A percentile compares a stretch with the other conserved stretches of the same genome.
These are phyloP conservation scores for Phytophthora foliorum DNA, from an alignment of 352 stramenopile species.

Conservation along the genomic window DNA sequence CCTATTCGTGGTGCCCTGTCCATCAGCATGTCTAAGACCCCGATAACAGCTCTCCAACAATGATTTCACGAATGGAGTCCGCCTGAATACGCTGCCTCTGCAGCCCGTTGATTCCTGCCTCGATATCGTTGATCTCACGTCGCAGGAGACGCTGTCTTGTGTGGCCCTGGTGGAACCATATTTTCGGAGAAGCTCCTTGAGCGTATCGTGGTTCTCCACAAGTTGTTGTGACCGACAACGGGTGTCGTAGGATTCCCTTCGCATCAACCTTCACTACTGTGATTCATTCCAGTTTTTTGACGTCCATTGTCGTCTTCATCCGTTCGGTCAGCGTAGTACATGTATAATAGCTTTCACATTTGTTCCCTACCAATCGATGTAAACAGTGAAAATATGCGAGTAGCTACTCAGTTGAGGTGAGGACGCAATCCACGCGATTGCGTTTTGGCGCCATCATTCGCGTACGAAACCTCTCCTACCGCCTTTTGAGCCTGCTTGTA, in stretches of 20 bases:
- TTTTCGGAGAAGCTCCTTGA: conserved; percentile 1
- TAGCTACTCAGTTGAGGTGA: too few species aligned
- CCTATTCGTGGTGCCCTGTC: conserved; percentile 10
- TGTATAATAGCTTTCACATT: conserved; percentile 2
- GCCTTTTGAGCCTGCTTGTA: conserved; percentile 5
- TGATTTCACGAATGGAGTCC: neutral
- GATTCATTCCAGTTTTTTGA: neutral
- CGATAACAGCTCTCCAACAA: conserved; percentile 6
- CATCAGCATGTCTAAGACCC: conserved; percentile 5
- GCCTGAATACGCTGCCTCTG: conserved; percentile 3
- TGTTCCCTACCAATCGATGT: neutral
- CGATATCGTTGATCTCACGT: conserved; percentile 5
- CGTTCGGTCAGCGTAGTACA: conserved; percentile 7
- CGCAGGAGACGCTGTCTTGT: neutral
- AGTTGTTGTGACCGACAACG: conserved; percentile 1
- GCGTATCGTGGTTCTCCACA: neutral
- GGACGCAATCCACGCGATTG: conserved; percentile 20
- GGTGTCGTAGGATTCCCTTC: neutral
- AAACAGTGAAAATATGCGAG: too few species aligned
- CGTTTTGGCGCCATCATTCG: conserved; percentile 9
- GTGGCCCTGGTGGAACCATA: conserved; percentile 3
- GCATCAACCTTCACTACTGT: neutral
- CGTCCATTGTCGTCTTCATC: neutral
- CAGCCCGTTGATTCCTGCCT: neutral
- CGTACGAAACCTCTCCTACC: conserved; percentile 3